phyloP scores from a whole-genome alignment of 805 yeast genomes.

The Sugiyamaella boreocaroliniensis region DNA sequence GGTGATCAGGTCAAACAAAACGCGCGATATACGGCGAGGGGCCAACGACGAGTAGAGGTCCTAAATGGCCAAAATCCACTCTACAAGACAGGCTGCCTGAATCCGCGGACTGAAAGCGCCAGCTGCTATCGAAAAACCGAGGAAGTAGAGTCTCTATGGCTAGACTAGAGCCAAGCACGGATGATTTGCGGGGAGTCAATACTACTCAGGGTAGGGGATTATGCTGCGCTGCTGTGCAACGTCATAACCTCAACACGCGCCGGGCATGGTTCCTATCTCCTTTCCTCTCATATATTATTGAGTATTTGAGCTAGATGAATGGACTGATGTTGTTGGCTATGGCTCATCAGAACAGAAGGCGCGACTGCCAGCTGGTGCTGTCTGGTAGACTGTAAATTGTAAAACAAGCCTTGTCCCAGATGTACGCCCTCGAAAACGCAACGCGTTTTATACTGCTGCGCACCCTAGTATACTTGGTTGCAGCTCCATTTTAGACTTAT shows the following conservation, averaged over 20 bases:
- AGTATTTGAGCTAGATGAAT: background rate
- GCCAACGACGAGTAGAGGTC: no score
- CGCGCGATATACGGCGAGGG: no score
- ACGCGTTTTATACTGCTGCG: no score
- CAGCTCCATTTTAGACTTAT: no score
- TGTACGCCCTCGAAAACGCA: no score
- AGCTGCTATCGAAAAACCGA: background rate
- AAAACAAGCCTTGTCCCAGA: no score
- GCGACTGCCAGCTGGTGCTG: no score
- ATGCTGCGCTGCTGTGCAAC: background rate
- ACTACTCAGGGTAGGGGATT: background rate
- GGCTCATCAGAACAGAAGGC: no score
- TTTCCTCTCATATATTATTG: background rate
- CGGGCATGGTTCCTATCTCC: background rate
- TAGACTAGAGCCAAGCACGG: background rate
- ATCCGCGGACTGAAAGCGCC: background rate
- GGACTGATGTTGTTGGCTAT: background rate
- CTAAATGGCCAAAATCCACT: background rate
- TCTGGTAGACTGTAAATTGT: no score
- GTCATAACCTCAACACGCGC: background rate
- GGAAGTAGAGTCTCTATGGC: background rate
- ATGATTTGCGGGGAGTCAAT: background rate
- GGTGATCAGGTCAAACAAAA: background rate
- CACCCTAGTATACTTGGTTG: no score
- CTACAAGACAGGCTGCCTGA: background rate